Evolutionary conservation across 179 eudicot species (phyloP).

Genomic region (Camellia oleifera): DNA sequence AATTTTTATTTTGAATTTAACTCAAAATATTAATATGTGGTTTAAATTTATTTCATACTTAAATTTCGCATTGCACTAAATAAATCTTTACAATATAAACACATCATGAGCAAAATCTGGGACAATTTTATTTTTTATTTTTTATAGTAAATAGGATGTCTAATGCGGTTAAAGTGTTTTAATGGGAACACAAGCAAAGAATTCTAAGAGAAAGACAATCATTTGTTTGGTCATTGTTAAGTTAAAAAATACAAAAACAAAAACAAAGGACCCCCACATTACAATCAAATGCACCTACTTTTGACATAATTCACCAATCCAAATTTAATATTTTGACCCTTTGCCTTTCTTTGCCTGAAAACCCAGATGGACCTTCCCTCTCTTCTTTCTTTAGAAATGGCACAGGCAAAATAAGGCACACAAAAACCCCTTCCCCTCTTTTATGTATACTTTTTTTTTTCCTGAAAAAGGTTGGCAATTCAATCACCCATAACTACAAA

Average conservation of each 20-base stretch:
- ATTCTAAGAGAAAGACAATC: slow-evolving; percentile 15
- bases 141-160: no score
- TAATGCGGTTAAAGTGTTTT: no score
- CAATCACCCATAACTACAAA: no score
- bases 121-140: no score
- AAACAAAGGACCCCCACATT: background rate
- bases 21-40: no score
- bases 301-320: slow-evolving; percentile 17
- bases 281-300: slow-evolving; percentile 15
- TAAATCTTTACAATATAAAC: no score
- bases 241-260: background rate
- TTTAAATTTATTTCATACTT: no score
- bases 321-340: slow-evolving; percentile 4
- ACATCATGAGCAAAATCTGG: no score
- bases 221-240: slow-evolving; percentile 15
- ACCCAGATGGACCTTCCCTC: slow-evolving; percentile 10
- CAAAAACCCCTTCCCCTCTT: background rate
- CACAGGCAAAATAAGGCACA: background rate
- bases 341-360: background rate
- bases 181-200: slow-evolving; percentile 16
- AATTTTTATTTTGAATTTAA: no score
- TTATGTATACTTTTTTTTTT: no score
- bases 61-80: no score
- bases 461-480: no score
- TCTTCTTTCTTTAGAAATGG: background rate